These are phyloP conservation scores for Pleurotus giganteus DNA, from an alignment of 768 basidiomycete genomes.

Conservation along the genomic window DNA sequence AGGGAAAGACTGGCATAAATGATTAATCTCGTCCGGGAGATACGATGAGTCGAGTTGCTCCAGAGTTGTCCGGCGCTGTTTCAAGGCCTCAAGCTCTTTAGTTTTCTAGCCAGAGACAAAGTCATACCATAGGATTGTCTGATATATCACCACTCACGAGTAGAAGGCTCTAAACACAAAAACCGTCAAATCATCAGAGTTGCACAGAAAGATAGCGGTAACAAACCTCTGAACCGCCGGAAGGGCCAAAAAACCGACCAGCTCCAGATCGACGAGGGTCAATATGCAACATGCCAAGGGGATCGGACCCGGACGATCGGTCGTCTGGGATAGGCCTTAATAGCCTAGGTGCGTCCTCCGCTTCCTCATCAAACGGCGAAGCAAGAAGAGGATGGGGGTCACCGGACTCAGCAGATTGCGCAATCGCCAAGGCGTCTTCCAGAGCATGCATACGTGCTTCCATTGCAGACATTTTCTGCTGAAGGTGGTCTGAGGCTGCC, in stretches of 20 bases:
- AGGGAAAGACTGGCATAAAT: constrained; percentile 43
- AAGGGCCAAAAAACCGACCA: constrained; percentile 44
- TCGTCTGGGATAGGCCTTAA: constrained; percentile 28
- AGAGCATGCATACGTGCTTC: constrained; percentile 51
- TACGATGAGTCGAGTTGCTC: constrained; percentile 43
- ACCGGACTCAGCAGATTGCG: constrained; percentile 36
- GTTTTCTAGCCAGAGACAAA: constrained; percentile 18
- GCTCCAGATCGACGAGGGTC: constrained; percentile 32
- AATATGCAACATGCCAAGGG: constrained; percentile 44
- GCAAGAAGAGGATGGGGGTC: constrained; percentile 42
- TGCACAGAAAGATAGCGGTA: constrained; percentile 3
- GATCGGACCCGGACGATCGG: constrained; percentile 26
- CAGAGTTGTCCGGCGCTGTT: constrained; percentile 17
- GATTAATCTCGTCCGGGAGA: constrained; percentile 41
- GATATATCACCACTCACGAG: constrained; percentile 29
- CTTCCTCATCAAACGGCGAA: constrained; percentile 24
- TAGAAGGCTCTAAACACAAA: constrained; percentile 35
- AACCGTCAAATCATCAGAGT: constrained; percentile 5
- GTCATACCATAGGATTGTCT: background rate
- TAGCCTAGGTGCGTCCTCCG: constrained; percentile 26
- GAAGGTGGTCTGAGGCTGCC: constrained; percentile 51
- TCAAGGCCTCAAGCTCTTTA: constrained; percentile 21
- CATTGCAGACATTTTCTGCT: constrained; percentile 41
- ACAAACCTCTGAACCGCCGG: constrained; percentile 48
- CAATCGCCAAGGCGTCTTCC: constrained; percentile 52